Percentiles rank a stretch among this genome's conserved stretches.
These are phyloP conservation scores for Nematodospora valgi DNA, from an alignment of 805 yeast genomes.

Conservation along the genomic window DNA sequence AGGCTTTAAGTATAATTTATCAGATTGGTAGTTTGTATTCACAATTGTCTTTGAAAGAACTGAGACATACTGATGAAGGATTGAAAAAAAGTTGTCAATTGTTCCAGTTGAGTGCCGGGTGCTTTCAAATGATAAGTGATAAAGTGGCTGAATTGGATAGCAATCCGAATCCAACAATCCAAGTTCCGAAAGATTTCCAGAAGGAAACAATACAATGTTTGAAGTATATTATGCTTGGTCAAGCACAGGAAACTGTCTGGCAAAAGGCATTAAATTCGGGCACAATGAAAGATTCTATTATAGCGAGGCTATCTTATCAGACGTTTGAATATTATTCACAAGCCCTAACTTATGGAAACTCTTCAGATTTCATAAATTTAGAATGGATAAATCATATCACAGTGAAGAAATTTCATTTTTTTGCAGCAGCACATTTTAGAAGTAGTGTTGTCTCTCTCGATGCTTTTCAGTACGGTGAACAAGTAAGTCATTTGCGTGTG, in stretches of 20 bases:
- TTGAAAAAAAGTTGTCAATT: slow-evolving; percentile 58
- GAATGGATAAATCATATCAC: slow-evolving; percentile 65
- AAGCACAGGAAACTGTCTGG: slow-evolving; percentile 89
- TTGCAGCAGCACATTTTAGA: slow-evolving; percentile 68
- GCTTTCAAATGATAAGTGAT: slow-evolving; percentile 34
- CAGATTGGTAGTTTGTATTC: slow-evolving; percentile 69
- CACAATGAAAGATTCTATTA: slow-evolving; percentile 52
- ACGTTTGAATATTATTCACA: slow-evolving; percentile 53
- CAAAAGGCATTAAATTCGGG: slow-evolving; percentile 52
- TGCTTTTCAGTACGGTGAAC: slow-evolving; percentile 62
- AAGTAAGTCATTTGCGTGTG: slow-evolving; percentile 53
- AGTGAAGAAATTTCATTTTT: slow-evolving; percentile 62
- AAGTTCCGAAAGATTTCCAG: slow-evolving; percentile 45
- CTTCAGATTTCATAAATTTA: slow-evolving; percentile 45
- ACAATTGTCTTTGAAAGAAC: slow-evolving; percentile 47
- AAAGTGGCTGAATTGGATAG: slow-evolving; percentile 4
- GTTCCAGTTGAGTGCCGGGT: slow-evolving; percentile 73
- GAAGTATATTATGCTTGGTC: slow-evolving; percentile 60
- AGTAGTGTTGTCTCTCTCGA: slow-evolving; percentile 49
- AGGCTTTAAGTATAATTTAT: slow-evolving; percentile 58
- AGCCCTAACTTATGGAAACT: slow-evolving; percentile 38
- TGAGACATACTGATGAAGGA: slow-evolving; percentile 48
- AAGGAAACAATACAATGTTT: slow-evolving; percentile 49
- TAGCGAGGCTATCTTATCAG: slow-evolving; percentile 65
- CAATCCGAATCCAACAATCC: background rate